Evolutionary conservation across 148 eudicot genomes (phyloP).

Genomic region (Camellia japonica): DNA sequence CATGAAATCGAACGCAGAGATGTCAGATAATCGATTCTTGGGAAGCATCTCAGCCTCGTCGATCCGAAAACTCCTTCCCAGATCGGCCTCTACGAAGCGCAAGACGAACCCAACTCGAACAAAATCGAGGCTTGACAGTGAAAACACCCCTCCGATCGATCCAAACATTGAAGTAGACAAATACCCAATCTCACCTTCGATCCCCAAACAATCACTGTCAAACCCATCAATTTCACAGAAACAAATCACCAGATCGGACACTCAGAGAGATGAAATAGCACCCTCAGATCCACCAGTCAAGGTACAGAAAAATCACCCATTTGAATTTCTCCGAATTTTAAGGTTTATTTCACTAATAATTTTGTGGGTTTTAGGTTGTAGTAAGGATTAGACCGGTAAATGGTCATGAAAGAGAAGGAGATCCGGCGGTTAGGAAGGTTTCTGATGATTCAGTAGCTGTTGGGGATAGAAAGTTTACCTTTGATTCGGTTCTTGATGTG

Average conservation of each 20-base stretch:
- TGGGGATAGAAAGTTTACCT: constrained; percentile 55
- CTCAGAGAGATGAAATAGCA: constrained; percentile 8
- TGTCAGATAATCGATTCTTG: constrained; percentile 38
- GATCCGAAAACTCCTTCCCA: constrained; percentile 56
- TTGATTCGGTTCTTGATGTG: constrained; percentile 71
- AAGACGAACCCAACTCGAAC: constrained; percentile 25
- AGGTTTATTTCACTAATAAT: not conserved
- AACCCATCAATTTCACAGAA: constrained; percentile 17
- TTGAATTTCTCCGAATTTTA: not conserved
- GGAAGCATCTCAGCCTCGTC: constrained; percentile 57
- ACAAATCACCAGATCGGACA: constrained; percentile 25
- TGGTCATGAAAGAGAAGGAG: constrained; percentile 48
- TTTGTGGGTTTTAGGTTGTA: constrained; percentile 45
- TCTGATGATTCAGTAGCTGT: constrained; percentile 53
- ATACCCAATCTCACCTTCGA: constrained; percentile 23
- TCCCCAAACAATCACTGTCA: constrained; percentile 20
- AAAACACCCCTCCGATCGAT: constrained; percentile 68
- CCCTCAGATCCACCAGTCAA: constrained; percentile 63
- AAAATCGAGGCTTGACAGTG: constrained; percentile 40
- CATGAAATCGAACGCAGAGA: constrained; percentile 21
- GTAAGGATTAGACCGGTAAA: constrained; percentile 69
- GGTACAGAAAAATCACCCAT: constrained; percentile 31
- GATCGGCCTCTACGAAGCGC: constrained; percentile 44
- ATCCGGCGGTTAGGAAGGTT: constrained; percentile 48
- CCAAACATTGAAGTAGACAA: constrained; percentile 54